Evolutionary conservation across 345 rosid genomes (phyloP), one percentile per base, ranked within the genome.

Genomic region (Euphorbia lathyris): DNA sequence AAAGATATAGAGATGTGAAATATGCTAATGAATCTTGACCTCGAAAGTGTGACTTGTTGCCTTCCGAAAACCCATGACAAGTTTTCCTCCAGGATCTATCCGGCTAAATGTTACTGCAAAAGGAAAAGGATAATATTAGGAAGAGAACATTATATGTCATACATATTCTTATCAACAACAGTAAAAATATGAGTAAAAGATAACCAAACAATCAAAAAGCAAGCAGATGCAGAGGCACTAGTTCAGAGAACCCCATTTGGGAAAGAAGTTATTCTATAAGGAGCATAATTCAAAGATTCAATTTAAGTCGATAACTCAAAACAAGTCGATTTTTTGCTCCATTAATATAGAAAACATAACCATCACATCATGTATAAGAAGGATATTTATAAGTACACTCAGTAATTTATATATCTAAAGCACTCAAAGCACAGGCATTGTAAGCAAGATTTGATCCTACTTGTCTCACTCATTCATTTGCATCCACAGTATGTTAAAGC

Each of bases 51-150:
- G 76, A 63, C 74, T 77, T 62, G 88, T 52, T 56, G 88, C 78
- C 87, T 88, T 93, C 50, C 97, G 90, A 65, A 83, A 86, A 63
- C 98, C 98, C 80, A 89, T 79, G 58, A 93, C 76, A 73, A 93
- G 88, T 72, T 87, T 91, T 66, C 88, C 87, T 26, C 92, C 90
- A 60, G 96, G 97, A 77, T 88, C 92, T 76, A 85, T 85, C 70
- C 88, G 89, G 72, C 97, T 91, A 79, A 91, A 93, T 68, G 80
- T 93, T 58, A 91, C 98, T 91, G 84, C 70, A 74, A 60, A 51
- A 26, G 32, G 34, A 3, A 69, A 64, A 23, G 38, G 62, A 52
- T 30, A 60, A 47, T 75, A 48, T 23, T 4, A 50, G 67, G 32
- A 42, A 58, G 62, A 70, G 45, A 36, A 45, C 50, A 19, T 34